phyloP scores from a whole-genome alignment of 2,329 filamentous ascomycete species.

The Xylaria arbuscula region DNA sequence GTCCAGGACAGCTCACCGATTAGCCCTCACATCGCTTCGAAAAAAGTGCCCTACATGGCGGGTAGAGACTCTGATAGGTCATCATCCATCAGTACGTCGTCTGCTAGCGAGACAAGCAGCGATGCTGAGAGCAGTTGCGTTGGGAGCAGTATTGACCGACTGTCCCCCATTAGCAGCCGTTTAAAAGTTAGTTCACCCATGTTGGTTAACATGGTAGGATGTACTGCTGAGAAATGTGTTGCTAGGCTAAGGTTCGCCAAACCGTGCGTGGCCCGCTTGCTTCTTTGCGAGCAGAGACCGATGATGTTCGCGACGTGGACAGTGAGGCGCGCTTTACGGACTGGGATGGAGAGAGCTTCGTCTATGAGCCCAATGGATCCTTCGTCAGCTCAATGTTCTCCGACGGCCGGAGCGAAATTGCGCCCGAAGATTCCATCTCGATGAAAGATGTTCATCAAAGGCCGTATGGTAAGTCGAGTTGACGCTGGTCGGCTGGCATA shows the following conservation, averaged over 20 bases:
- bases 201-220: neutral
- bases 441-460: slow-evolving; percentile 11
- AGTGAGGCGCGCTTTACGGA: slow-evolving; percentile 13
- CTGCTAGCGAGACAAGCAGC: slow-evolving; percentile 7
- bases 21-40: neutral
- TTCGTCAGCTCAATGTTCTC: neutral
- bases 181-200: slow-evolving; percentile 10
- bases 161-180: neutral
- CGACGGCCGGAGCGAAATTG: slow-evolving; percentile 9
- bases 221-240: neutral
- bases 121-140: neutral
- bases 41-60: neutral
- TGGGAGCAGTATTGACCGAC: neutral
- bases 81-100: neutral
- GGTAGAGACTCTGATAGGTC: neutral
- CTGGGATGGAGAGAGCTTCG: slow-evolving; percentile 19
- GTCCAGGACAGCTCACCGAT: neutral
- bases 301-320: neutral
- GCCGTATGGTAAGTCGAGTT: slow-evolving; percentile 13
- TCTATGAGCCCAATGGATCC: slow-evolving; percentile 16
- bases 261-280: slow-evolving; percentile 10
- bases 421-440: slow-evolving; percentile 26
- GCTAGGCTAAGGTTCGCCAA: slow-evolving; percentile 9
- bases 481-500: neutral
- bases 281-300: slow-evolving; percentile 15